A percentile compares a stretch with the other conserved stretches of the same genome.
These are phyloP conservation scores for Pharnaceum exiguum DNA, from an alignment of 148 eudicot genomes.

Conservation along the genomic window DNA sequence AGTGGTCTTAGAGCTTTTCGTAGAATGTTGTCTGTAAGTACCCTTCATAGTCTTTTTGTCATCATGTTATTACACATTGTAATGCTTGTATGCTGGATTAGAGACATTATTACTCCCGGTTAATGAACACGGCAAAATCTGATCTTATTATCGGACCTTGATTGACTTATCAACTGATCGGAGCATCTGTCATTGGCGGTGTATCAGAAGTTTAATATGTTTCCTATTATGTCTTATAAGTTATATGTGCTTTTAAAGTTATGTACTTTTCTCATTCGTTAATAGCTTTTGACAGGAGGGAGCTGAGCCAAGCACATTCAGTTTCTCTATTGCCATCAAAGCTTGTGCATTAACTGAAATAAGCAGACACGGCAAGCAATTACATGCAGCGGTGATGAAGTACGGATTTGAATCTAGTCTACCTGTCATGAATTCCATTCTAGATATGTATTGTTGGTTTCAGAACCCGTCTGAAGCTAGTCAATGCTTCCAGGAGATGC, in stretches of 20 bases:
- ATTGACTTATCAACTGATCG: too few relatives aligned
- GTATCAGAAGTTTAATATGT: too few relatives aligned
- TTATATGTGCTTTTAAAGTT: too few relatives aligned
- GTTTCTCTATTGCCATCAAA: constrained; percentile 67
- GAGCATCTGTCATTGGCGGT: too few relatives aligned
- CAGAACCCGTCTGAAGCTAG: constrained; percentile 53
- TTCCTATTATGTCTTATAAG: too few relatives aligned
- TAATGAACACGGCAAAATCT: too few relatives aligned
- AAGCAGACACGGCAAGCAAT: constrained; percentile 55
- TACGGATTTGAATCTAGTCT: constrained; percentile 59
- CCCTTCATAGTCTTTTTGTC: not conserved
- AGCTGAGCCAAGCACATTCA: constrained; percentile 58
- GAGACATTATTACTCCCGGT: too few relatives aligned
- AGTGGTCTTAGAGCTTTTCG: constrained; percentile 54
- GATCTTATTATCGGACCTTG: too few relatives aligned
- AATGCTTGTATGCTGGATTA: not conserved
- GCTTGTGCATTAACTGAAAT: constrained; percentile 65
- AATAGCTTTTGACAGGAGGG: constrained; percentile 57
- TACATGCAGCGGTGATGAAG: constrained; percentile 60
- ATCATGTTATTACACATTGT: not conserved
- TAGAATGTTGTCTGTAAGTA: constrained; percentile 63
- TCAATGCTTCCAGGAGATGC: constrained; percentile 65
- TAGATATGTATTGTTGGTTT: constrained; percentile 88
- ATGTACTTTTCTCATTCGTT: constrained; percentile 21
- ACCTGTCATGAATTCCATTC: constrained; percentile 80